Evolutionary conservation across 441 rosid genomes (phyloP), one percentile per base, ranked within the genome.

Genomic region (Populus tomentosa): DNA sequence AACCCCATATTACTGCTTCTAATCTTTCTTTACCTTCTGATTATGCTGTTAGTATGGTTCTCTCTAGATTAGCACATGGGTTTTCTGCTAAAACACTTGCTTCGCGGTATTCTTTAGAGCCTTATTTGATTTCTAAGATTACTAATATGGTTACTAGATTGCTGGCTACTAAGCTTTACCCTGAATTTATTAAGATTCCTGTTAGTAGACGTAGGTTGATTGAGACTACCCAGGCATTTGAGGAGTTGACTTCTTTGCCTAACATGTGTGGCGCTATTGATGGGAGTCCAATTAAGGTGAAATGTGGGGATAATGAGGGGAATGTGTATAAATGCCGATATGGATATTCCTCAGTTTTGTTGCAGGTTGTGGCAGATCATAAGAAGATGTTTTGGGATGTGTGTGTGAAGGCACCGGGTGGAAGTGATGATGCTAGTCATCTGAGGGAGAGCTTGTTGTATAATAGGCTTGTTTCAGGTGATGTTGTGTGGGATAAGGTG

Each of bases 371-470:
- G 4, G 92, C 98, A 38, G 99, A 93, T 80, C 98, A 93, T 78
- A 95, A 84, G 86, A 95, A 93, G 88, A 87, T 95, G 18, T 93
- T 95, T 80, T 93, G 98, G 99, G 98, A 95, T 35, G 98, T 95
- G 1, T 95, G 99, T 72, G 97, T 93, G 7, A 93, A 95, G 78
- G 98, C 98, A 1, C 93, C 97, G 0, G 99, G 99, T 2, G 89
- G 89, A 24, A 82, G 83, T 0, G 98, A 93, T 38, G 99, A 95
- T 82, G 85, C 92, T 28, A 64, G 91, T 0, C 99, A 95, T 84
- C 92, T 95, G 80, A 74, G 99, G 82, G 99, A 93, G 75, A 93
- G 97, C 82, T 84, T 92, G 83, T 83, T 95, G 81, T 93, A 93
- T 77, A 87, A 90, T 80, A 78, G 98, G 85, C 90, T 93, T 65